Evolutionary conservation across 1,284 basidiomycete species (phyloP), one percentile per base, ranked within the genome.

Genomic region (Sparassis latifolia): DNA sequence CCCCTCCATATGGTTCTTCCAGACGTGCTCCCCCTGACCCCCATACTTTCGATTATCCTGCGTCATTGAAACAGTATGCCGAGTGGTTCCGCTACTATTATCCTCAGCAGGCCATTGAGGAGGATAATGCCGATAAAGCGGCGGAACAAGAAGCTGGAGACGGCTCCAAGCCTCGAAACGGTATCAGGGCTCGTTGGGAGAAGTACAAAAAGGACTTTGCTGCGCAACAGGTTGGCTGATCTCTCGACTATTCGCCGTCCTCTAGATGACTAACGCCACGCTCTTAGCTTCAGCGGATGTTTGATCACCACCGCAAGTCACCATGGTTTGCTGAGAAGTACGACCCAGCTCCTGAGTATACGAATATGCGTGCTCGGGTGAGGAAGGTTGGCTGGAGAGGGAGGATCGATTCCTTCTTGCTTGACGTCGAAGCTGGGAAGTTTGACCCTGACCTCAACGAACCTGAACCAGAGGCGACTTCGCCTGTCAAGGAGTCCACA

Each of bases 281-380:
- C 53, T 55, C 75, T 68, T 77, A 91, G 89, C 79, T 95, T 61
- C 90, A 90, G 73, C 86, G 86, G 51, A 86, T 96, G 76, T 95
- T 91, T 77, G 85, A 95, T 43, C 88, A 91, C 66, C 92, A 95
- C 72, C 81, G 84, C 68, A 87, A 88, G 64, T 90, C 89, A 27
- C 86, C 89, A 6, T 97, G 94, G 94, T 97, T 96, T 73, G 81
- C 84, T 53, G 94, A 97, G 74, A 91, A 91, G 67, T 97, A 97
- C 72, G 89, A 90, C 50, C 84, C 85, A 48, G 68, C 80, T 27
- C 71, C 80, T 45, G 87, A 90, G 59, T 79, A 77, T 62, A 75
- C 77, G 48, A 75, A 76, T 43, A 71, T 92, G 63, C 84, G 94
- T 58, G 75, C 74, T 53, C 78, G 90, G 58, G 79, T 92, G 53